Conservation (phyloP, 495 filamentous ascomycete genomes). For the Tuber magnatum region DNA sequence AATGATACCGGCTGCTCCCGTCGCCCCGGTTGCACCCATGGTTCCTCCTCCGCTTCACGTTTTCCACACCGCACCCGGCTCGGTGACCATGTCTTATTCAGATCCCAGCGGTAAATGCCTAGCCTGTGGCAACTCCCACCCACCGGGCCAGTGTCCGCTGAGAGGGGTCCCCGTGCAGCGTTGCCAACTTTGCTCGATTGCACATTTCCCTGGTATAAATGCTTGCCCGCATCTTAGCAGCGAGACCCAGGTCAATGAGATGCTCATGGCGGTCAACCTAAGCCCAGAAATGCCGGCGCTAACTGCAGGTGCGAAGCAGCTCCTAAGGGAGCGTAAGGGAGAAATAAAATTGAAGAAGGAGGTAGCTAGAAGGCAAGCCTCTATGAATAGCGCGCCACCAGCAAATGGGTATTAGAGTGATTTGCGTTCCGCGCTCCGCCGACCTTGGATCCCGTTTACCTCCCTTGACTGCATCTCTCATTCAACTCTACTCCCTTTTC, state of each 20-base stretch:
- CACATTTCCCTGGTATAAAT: constrained; percentile 53
- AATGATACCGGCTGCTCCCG: constrained; percentile 11
- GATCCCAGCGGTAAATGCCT: constrained; percentile 44
- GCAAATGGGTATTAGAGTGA: constrained; percentile 2
- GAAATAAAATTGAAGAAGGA: constrained; percentile 16
- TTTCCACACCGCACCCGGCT: background rate
- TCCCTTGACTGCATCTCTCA: background rate
- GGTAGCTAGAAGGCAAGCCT: background rate
- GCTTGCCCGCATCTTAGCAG: constrained; percentile 57
- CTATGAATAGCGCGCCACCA: background rate
- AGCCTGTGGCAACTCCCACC: constrained; percentile 52
- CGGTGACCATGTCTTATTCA: constrained; percentile 6
- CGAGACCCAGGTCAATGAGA: constrained; percentile 51
- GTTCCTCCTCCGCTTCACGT: constrained; percentile 6
- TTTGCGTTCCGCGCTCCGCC: background rate
- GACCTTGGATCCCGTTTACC: background rate
- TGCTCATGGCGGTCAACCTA: constrained; percentile 55
- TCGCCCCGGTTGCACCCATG: constrained; percentile 17
- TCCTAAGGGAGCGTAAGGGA: constrained; percentile 52
- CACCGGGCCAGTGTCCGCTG: constrained; percentile 54
- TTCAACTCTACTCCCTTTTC: background rate
- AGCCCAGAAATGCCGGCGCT: constrained; percentile 52
- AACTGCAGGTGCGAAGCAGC: constrained; percentile 50
- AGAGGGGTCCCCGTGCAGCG: constrained; percentile 55
- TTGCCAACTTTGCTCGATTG: constrained; percentile 61